These are phyloP conservation scores for Cordyceps fumosorosea DNA, from an alignment of 2,329 filamentous ascomycete genomes.

Conservation along the genomic window DNA sequence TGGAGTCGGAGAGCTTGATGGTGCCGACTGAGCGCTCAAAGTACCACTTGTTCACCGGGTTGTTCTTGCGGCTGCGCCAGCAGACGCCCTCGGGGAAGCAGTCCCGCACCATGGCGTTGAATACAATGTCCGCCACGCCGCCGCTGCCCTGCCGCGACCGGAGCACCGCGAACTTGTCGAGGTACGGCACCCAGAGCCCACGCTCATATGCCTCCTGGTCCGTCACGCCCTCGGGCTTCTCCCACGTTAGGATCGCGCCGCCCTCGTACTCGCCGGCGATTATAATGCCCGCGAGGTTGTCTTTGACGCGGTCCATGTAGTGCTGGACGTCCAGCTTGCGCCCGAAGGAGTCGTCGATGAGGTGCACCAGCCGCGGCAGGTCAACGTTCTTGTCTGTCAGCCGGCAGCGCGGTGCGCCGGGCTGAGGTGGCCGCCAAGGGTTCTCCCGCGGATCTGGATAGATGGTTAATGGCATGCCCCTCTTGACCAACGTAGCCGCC, in stretches of 20 bases:
- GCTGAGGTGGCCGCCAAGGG: slow-evolving; percentile 62
- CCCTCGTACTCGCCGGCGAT: slow-evolving; percentile 96
- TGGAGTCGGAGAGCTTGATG: slow-evolving; percentile 70
- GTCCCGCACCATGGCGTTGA: slow-evolving; percentile 86
- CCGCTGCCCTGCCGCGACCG: slow-evolving; percentile 82
- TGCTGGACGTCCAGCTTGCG: slow-evolving; percentile 75
- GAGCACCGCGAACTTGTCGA: slow-evolving; percentile 95
- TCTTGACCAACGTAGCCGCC: slow-evolving; percentile 77
- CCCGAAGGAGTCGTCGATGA: slow-evolving; percentile 92
- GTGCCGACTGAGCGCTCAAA: slow-evolving; percentile 84
- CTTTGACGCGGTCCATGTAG: slow-evolving; percentile 74
- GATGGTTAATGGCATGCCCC: slow-evolving; percentile 82
- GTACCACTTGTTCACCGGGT: slow-evolving; percentile 99
- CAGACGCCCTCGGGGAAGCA: slow-evolving; percentile 87
- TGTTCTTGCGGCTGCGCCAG: slow-evolving; percentile 84
- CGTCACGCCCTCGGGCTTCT: slow-evolving; percentile 57
- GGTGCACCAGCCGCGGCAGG: slow-evolving; percentile 69
- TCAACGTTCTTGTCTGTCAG: slow-evolving; percentile 79
- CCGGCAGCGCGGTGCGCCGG: slow-evolving; percentile 53
- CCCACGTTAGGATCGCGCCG: slow-evolving; percentile 91
- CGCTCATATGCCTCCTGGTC: slow-evolving; percentile 48
- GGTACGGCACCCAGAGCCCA: slow-evolving; percentile 74
- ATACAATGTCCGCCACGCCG: slow-evolving; percentile 91
- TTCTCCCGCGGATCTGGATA: slow-evolving; percentile 66
- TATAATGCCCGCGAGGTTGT: slow-evolving; percentile 82